Conservation (phyloP, 352 stramenopile genomes). For the Thraustochytrium striatum region DNA sequence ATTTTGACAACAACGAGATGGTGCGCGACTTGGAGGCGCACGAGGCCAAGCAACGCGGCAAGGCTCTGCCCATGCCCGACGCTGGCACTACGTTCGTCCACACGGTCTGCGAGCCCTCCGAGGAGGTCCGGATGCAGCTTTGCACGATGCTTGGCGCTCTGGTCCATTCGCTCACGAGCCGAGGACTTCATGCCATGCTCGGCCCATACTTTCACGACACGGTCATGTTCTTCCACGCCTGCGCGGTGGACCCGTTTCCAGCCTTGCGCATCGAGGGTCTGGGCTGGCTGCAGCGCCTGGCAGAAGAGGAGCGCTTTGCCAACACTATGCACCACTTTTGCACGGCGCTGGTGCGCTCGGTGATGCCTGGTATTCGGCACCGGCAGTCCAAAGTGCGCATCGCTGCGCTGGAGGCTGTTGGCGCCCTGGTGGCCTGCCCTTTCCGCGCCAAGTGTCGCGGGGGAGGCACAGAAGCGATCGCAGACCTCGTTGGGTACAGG, state of each 20-base stretch:
- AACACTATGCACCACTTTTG: slow-evolving; percentile 88
- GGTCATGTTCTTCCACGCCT: slow-evolving; percentile 60
- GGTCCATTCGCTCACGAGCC: neutral
- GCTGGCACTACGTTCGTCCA: slow-evolving; percentile 35
- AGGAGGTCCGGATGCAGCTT: slow-evolving; percentile 59
- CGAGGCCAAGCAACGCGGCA: slow-evolving; percentile 64
- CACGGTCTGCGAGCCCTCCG: slow-evolving; percentile 57
- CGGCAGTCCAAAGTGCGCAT: slow-evolving; percentile 80
- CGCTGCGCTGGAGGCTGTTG: slow-evolving; percentile 72
- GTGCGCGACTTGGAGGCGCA: slow-evolving; percentile 61
- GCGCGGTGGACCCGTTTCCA: slow-evolving; percentile 77
- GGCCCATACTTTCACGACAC: slow-evolving; percentile 67
- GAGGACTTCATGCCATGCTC: slow-evolving; percentile 51
- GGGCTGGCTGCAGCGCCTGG: slow-evolving; percentile 52
- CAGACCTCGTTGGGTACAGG: slow-evolving; percentile 84
- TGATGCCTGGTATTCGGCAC: slow-evolving; percentile 76
- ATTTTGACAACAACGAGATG: slow-evolving; percentile 60
- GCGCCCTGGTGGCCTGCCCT: slow-evolving; percentile 70
- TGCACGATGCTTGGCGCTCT: slow-evolving; percentile 43
- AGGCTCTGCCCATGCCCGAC: slow-evolving; percentile 55
- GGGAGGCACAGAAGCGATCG: slow-evolving; percentile 86
- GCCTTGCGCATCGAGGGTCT: slow-evolving; percentile 73
- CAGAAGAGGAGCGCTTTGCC: slow-evolving; percentile 63
- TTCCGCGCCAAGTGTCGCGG: slow-evolving; percentile 84
- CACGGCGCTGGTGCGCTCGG: slow-evolving; percentile 72